Evolutionary conservation across 2,329 filamentous ascomycete genomes (phyloP), one percentile per base, ranked within the genome.

Genomic region (Thelonectria blattea): DNA sequence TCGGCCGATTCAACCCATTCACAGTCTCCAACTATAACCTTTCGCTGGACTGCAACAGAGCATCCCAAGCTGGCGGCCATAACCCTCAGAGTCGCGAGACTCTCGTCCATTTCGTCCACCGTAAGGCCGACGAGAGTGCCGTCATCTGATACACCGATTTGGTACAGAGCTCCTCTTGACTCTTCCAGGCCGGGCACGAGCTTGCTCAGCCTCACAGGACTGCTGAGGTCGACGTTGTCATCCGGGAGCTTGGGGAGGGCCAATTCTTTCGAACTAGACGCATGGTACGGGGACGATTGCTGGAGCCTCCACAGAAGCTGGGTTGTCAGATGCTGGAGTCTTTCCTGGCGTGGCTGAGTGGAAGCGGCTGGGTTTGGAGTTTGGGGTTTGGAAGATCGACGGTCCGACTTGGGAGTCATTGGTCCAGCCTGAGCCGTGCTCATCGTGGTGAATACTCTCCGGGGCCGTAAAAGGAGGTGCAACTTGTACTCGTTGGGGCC

Each of bases 401-500:
- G n/a, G 10, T 58, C 61, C 18, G 45, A 24, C 11, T 34, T 51
- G 30, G 56, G 39, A 22, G 39, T 41, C n/a, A 18, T 27, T 52
- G 55, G 6, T 39, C 50, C 48, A 58, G 63, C 46, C 50, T 51
- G 37, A 11, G 46, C 39, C 9, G 92, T 96, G 66, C 87, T 93
- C 73, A 89, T 89, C 32, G 83, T 85, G 37, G 82, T 83, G 74
- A 93, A 96, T 7, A 85, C 86, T 62, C 92, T 85, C 59, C 94
- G 85, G 15, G 91, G 88, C 37, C 93, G 88, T 52, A 97, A 80
- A 7, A 98, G 83, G 6, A 99, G 81, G 77, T 98, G 95, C 45
- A 99, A 79, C 76, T 99, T 99, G 79, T 99, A 99, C 77, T 99
- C 95, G 0, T 92, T 96, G 17, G 95, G 93, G 0, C 95, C 95